Base-by-base conservation (phyloP, 2,329 filamentous ascomycete species). In the Ploettnerulaceae sp. region DNA sequence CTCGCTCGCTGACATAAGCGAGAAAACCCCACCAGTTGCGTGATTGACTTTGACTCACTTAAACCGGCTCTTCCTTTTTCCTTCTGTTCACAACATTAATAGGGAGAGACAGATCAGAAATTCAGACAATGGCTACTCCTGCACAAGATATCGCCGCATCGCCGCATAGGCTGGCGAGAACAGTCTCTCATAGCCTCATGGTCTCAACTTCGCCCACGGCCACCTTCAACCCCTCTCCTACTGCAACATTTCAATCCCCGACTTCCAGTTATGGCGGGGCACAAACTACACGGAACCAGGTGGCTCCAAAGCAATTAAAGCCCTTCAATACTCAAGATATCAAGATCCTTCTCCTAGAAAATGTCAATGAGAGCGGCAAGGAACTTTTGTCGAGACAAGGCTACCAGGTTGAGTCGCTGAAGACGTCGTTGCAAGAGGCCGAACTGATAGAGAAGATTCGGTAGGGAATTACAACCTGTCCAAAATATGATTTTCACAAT, bases 371-470 rank as follows among this genome's bases (percentile, higher is more conserved):
- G 69, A 88, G 89, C 18, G 93, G 93, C 11, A 79, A 82, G 60
- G 82, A 94, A 36, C 90, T 96, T 47, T 74, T 98, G 48, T 79
- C 71, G 48, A 75, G 72, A 47, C 90, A 98, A 69, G 93, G 93
- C 49, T 98, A 98, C 67, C 93, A 98, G 69, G 93, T 98, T 25
- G 93, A 98, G 70, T 79, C 82, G 39, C 71, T 91, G 56, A 98
- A 96, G 74, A 83, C 81, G 54, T 95, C 90, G 25, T 72, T 98
- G 47, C 84, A 89, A 0, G 93, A 98, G 66, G 89, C 93, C 59
- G 77, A 97, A 70, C 79, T 98, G 60, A 95, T 98, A 65, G 84
- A 95, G 72, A 98, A 95, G 77, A 98, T 98, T 64, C 79, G 82
- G 87, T 91, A 64, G 64, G 79, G 66, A 49, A 29, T 26, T 35